Percentiles rank a stretch among this genome's conserved stretches.
Conservation (phyloP, 768 basidiomycete species). For the Macrolepiota dolichaula region DNA sequence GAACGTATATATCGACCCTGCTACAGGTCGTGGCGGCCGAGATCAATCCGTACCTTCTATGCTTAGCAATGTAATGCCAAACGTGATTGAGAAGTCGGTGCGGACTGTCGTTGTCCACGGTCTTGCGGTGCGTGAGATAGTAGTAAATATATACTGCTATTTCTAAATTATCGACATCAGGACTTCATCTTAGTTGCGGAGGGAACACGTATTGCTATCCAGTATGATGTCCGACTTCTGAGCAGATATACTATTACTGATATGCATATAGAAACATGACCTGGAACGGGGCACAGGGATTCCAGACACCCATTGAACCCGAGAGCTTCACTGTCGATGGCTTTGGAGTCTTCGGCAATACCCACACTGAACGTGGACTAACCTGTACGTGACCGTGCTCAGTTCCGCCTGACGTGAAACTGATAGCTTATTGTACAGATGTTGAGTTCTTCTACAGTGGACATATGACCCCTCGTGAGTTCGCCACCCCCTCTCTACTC, state of each 20-base stretch:
- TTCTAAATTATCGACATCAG: neutral
- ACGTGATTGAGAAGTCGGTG: conserved; percentile 72
- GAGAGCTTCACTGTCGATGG: conserved; percentile 73
- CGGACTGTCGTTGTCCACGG: conserved; percentile 71
- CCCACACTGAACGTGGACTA: conserved; percentile 67
- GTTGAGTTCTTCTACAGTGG: conserved; percentile 55
- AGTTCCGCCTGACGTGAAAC: conserved; percentile 58
- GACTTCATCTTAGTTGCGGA: conserved; percentile 74
- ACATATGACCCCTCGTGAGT: conserved; percentile 4
- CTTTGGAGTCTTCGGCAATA: conserved; percentile 61
- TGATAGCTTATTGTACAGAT: conserved; percentile 26
- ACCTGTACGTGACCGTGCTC: conserved; percentile 49
- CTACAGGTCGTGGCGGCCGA: conserved; percentile 47
- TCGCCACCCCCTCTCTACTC: conserved; percentile 32
- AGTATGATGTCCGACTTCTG: conserved; percentile 39
- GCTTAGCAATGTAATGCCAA: conserved; percentile 59
- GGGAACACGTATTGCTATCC: conserved; percentile 65
- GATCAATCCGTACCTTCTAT: conserved; percentile 54
- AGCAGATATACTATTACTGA: conserved; percentile 14
- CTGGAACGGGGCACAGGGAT: conserved; percentile 64
- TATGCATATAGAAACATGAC: conserved; percentile 33
- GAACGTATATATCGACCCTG: conserved; percentile 59
- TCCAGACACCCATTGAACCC: conserved; percentile 62
- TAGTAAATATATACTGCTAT: conserved; percentile 34
- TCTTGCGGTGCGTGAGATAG: conserved; percentile 64